phyloP scores from a whole-genome alignment of 208 protist genomes.

The Trypanosoma mega region DNA sequence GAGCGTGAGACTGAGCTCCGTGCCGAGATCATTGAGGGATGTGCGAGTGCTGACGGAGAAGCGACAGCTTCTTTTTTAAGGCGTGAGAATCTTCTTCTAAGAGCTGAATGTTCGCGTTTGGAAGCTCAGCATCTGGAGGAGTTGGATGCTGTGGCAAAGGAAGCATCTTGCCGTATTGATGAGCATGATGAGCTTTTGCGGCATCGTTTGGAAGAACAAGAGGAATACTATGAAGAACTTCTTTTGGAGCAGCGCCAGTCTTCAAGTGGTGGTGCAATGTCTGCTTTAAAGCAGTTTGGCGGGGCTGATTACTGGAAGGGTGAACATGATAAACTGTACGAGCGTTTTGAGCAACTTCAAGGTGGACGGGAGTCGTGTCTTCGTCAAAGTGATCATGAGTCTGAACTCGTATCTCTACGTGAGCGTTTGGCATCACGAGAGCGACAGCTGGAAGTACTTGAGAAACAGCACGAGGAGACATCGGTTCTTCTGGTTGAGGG shows the following conservation, averaged over 20 bases:
- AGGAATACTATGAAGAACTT: constrained; percentile 11
- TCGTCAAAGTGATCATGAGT: not conserved
- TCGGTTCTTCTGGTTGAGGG: constrained; percentile 45
- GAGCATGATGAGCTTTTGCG: not conserved
- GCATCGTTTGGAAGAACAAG: constrained; percentile 3
- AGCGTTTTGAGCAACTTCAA: constrained; percentile 50
- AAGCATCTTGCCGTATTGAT: not conserved
- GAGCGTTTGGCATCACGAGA: constrained; percentile 18
- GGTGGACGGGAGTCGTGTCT: constrained; percentile 16
- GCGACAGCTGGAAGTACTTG: constrained; percentile 5
- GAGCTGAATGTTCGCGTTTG: constrained; percentile 13
- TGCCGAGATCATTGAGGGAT: constrained; percentile 1
- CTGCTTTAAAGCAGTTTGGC: not conserved
- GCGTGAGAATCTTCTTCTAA: not conserved
- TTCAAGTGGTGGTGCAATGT: not conserved
- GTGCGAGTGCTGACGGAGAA: constrained; percentile 20
- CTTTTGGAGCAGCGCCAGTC: not conserved
- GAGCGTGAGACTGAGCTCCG: constrained; percentile 21
- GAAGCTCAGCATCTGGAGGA: constrained; percentile 26
- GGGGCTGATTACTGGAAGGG: constrained; percentile 21
- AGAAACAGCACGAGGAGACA: constrained; percentile 43
- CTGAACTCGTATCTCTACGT: constrained; percentile 21
- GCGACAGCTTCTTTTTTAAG: constrained; percentile 4
- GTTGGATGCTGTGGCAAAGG: constrained; percentile 8
- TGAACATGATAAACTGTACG: constrained; percentile 32